phyloP scores from a whole-genome alignment of 768 basidiomycete species.

The Phaeotremella skinneri region DNA sequence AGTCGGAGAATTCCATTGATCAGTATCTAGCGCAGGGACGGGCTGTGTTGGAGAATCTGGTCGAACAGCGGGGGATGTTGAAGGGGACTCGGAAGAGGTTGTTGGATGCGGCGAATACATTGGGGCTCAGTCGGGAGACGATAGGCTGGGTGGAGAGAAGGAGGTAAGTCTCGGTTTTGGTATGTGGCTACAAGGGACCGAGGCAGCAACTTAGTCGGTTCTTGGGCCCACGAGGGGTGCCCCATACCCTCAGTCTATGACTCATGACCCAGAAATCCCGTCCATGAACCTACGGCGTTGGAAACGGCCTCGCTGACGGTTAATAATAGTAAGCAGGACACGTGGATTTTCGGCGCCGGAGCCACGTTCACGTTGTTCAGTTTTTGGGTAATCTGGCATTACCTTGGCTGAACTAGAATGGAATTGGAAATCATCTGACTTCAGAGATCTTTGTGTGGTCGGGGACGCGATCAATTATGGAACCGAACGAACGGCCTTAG shows the following conservation, averaged over 20 bases:
- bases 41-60: slow-evolving; percentile 84
- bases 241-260: neutral
- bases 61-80: slow-evolving; percentile 86
- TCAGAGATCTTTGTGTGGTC: no score
- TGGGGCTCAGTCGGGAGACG: slow-evolving; percentile 88
- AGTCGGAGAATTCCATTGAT: slow-evolving; percentile 76
- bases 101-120: slow-evolving; percentile 85
- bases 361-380: slow-evolving; percentile 84
- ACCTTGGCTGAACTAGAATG: slow-evolving; percentile 59
- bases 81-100: slow-evolving; percentile 84
- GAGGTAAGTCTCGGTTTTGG: slow-evolving; percentile 60
- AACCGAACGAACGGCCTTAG: no score
- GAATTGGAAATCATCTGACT: no score
- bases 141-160: slow-evolving; percentile 96
- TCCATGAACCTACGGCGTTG: no score
- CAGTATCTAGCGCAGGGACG: slow-evolving; percentile 88
- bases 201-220: neutral
- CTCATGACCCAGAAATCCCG: slow-evolving; percentile 9
- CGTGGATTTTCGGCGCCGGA: slow-evolving; percentile 86
- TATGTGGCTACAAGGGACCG: neutral
- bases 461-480: no score
- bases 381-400: slow-evolving; percentile 90
- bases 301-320: no score
- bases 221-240: neutral
- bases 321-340: slow-evolving; percentile 81